Base-by-base conservation (phyloP, 768 basidiomycete species). In the Lactarius tabidus region DNA sequence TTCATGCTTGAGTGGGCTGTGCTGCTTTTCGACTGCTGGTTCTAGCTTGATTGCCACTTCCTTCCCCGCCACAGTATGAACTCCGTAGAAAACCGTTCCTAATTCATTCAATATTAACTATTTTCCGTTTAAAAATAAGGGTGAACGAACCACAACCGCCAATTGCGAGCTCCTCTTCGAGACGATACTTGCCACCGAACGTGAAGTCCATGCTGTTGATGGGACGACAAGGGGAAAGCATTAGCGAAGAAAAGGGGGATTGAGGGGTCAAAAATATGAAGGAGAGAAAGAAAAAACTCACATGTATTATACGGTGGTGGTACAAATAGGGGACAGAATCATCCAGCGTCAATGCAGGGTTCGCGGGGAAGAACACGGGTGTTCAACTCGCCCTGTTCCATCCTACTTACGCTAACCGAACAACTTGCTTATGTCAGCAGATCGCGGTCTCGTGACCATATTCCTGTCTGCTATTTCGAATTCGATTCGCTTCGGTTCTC, bases 1-100 rank as follows among this genome's bases (percentile, higher is more conserved):
- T 74, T 95, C 93, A 71, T 93, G 91, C 74, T 89, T 87, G 69
- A 95, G 82, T 2, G 91, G 91, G 56, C 87, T 88, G 60, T 81
- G 76, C 68, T 66, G 65, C 71, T 71, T 74, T 61, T 80, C 74
- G 29, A 80, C 73, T 20, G 85, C 88, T 26, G 88, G 87, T 75
- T 92, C 89, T 26, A 92, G 78, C 73, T 92, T 92, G 73, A 92
- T 91, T 63, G 90, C 90, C 45, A 92, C 90, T 72, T 90, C 88
- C 69, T 91, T 91, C 67, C 90, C 90, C 15, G 90, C 90, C 62
- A 91, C 77, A 57, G 87, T 89, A 75, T 91, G 90, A 9, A 90
- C 87, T 39, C 90, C 90, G 57, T 88, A 78, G 73, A 87, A 91
- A 26, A 91, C 90, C 43, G 89, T 86, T 62, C 90, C 89, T 90